These are phyloP conservation scores for Boletus edulis DNA, from an alignment of 768 basidiomycete species.

Conservation along the genomic window DNA sequence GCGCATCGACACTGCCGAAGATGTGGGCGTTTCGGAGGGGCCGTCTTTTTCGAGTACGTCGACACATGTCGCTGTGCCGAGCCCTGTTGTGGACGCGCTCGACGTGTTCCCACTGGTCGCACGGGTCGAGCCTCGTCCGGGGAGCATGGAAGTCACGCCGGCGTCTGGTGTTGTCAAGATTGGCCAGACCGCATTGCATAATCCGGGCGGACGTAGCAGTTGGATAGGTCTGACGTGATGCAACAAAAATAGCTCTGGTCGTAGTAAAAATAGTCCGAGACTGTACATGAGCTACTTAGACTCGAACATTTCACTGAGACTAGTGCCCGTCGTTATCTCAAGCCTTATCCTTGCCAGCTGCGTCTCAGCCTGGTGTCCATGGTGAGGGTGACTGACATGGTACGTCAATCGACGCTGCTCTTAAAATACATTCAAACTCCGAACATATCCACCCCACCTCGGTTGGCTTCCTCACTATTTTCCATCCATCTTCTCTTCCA, in stretches of 20 bases:
- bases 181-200: conserved; percentile 91
- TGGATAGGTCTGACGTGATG: conserved; percentile 74
- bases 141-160: conserved; percentile 16
- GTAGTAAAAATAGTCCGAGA: neutral
- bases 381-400: neutral
- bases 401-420: neutral
- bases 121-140: conserved; percentile 4
- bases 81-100: conserved; percentile 70
- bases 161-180: conserved; percentile 71
- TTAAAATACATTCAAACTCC: conserved; percentile 30
- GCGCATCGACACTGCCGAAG: conserved; percentile 18
- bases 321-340: too few species aligned
- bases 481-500: neutral
- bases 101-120: conserved; percentile 37
- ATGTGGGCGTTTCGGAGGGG: conserved; percentile 13
- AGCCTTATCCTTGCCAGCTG: too few species aligned
- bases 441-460: conserved; percentile 11
- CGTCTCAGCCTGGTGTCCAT: neutral
- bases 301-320: too few species aligned
- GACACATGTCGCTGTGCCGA: conserved; percentile 41
- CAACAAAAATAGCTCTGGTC: neutral
- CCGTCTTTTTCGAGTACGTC: conserved; percentile 28
- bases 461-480: neutral
- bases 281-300: neutral
- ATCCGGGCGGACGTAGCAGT: conserved; percentile 84